Evolutionary conservation across 345 rosid species (phyloP).

Genomic region (Fremontodendron californicum): DNA sequence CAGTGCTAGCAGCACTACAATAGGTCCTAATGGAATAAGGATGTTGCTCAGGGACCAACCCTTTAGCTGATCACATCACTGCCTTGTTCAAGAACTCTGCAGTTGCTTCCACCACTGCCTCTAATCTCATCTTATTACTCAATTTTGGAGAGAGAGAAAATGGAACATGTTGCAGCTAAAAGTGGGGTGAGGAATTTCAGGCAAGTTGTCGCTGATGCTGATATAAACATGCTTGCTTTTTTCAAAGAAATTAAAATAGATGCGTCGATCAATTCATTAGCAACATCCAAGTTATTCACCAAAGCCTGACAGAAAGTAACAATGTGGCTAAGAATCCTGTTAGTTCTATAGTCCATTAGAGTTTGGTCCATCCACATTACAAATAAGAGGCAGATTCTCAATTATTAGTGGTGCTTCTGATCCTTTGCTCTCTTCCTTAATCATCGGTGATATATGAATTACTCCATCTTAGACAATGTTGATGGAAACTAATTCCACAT

Average conservation of each 20-base stretch:
- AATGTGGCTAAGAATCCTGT: conserved; percentile 63
- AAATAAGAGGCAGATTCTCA: conserved; percentile 67
- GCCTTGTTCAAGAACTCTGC: conserved; percentile 72
- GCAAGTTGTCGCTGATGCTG: conserved; percentile 60
- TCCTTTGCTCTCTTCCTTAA: too few species aligned
- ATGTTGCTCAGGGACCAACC: conserved; percentile 64
- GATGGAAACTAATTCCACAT: too few species aligned
- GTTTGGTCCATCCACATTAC: conserved; percentile 81
- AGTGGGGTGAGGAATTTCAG: conserved; percentile 62
- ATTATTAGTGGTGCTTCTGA: too few species aligned
- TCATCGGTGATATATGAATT: too few species aligned
- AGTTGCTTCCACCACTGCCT: too few species aligned
- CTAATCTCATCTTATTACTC: too few species aligned
- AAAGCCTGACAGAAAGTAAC: conserved; percentile 75
- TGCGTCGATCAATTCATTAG: conserved; percentile 63
- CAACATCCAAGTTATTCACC: conserved; percentile 71
- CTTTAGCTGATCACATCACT: conserved; percentile 74
- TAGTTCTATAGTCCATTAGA: conserved; percentile 79
- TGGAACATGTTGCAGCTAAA: conserved; percentile 61
- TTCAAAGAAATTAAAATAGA: conserved; percentile 66
- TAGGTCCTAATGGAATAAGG: conserved; percentile 70
- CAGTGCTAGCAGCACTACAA: conserved; percentile 75
- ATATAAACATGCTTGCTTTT: conserved; percentile 79
- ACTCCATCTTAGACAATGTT: too few species aligned
- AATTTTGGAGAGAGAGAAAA: conserved; percentile 57